Evolutionary conservation across 2,329 filamentous ascomycete species (phyloP), one percentile per base, ranked within the genome.

Genomic region (Diaporthe nobilis): DNA sequence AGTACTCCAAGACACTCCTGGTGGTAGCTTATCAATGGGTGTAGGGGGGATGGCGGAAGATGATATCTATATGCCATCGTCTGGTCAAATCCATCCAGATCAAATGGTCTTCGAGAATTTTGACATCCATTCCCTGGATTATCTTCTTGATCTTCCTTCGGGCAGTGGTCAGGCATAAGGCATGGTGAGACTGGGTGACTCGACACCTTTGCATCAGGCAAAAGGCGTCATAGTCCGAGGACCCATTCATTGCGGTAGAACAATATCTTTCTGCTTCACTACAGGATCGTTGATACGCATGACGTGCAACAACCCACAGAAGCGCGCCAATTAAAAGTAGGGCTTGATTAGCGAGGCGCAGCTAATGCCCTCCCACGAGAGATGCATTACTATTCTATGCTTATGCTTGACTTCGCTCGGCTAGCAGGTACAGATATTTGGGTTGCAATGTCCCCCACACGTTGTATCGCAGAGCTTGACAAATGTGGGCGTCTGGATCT

Each of bases 401-500:
- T 47, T 47, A 31, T 31, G 31, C 31, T 31, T 31, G 44, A 47
- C 17, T n/a, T 28, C 7, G 2, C 42, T 9, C 42, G 12, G 17
- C n/a, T 65, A 65, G 17, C 60, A 65, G 25, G 60, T 65, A 47
- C 60, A 65, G 6, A 65, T 65, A 2, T 65, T 65, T 5, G 60
- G 60, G 17, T 65, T 65, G 25, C 60, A 65, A 6, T 9, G 17
- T 2, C 60, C 60, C 2, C 60, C 60, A 47, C 60, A 65, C 9
- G 60, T 31, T 3, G 60, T 65, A 25, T 65, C 60, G 37, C 60
- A 65, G 15, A 28, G n/a, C 42, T 65, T 65, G 17, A 65, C 60
- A 31, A 65, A 65, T 31, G 60, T 65, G 15, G 60, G 60, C 39
- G 60, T 65, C 60, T 65, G 60, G 17, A 65, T 31, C 25, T 65